These are phyloP conservation scores for Fusarium haematococcum DNA, from an alignment of 2,329 filamentous ascomycete genomes.

Conservation along the genomic window DNA sequence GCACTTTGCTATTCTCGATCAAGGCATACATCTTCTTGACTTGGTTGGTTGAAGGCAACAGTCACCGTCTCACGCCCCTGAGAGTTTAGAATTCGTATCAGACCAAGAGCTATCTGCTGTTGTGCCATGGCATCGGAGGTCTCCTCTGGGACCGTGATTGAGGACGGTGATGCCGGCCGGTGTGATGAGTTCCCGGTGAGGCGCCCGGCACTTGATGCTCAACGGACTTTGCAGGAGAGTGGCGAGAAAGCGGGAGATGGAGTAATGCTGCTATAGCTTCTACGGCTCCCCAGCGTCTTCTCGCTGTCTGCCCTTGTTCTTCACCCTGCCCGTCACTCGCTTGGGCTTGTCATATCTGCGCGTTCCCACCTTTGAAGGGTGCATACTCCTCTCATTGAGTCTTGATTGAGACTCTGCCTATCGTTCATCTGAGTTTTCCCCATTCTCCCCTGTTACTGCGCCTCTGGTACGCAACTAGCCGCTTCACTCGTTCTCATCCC, in stretches of 20 bases:
- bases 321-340: slow-evolving; percentile 27
- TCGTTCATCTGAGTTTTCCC: slow-evolving; percentile 21
- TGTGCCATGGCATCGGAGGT: slow-evolving; percentile 31
- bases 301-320: slow-evolving; percentile 7
- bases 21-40: not conserved
- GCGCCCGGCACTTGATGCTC: slow-evolving; percentile 18
- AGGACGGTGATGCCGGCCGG: not conserved
- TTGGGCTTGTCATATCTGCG: slow-evolving; percentile 9
- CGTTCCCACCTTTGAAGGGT: slow-evolving; percentile 2
- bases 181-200: slow-evolving; percentile 31
- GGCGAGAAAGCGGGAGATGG: not conserved
- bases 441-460: slow-evolving; percentile 22
- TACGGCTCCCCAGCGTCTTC: slow-evolving; percentile 22
- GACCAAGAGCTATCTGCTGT: slow-evolving; percentile 32
- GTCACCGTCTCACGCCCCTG: not conserved
- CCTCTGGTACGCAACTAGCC: not conserved
- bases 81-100: slow-evolving; percentile 32
- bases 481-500: not conserved
- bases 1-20: not conserved
- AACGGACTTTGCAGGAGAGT: slow-evolving; percentile 18
- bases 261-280: slow-evolving; percentile 43
- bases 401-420: slow-evolving; percentile 13
- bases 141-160: not conserved
- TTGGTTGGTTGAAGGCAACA: not conserved
- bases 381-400: not conserved